Base-by-base conservation (phyloP, 306 rosid genomes). In the Ochetophila trinervis region DNA sequence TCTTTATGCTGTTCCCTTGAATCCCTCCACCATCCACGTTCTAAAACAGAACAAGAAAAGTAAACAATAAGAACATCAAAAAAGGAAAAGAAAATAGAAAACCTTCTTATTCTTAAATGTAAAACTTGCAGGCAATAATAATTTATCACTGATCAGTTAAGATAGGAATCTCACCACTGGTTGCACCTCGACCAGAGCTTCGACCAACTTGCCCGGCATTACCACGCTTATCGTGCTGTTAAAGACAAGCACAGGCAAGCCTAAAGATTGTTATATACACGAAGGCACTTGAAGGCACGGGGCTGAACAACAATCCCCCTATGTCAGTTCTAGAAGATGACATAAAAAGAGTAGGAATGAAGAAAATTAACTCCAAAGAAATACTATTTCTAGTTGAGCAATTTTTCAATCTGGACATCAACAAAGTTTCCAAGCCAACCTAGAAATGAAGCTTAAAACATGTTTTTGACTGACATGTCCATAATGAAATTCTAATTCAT, bases 231-330 rank as follows among this genome's bases (percentile, higher is more conserved):
- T 72, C 80, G 51, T 84, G 89, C 96, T 91, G 94, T 76, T 84
- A 87, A 86, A 88, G 80, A 85, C 87, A 87, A 57, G 80, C 81
- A 84, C 75, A 82, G 82, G 79, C 83, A 90, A 85, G 87, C 82
- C 88, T 78, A 84, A 40, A 78, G 71, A 80, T 79, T 76, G 78
- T 82, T 76, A 89, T 73, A 78, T 76, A 74, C 78, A 81, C 58
- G 36, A 71, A 82, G 65, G 79, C 76, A 81, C 81, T 78, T 68
- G 80, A 79, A 77, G 72, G 75, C 76, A 81, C 63, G 72, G 66
- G 78, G 79, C 81, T 67, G 84, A 83, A 74, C 75, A 83, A 83
- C 75, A 81, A 79, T 77, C 72, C 88, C 68, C 9, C 72, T 60
- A 81, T 79, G 78, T 70, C 78, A 81, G 76, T 71, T 79, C 80